Percentiles rank a stretch among this genome's conserved stretches.
These are phyloP conservation scores for Cucumis hystrix DNA, from an alignment of 306 rosid species.

Conservation along the genomic window DNA sequence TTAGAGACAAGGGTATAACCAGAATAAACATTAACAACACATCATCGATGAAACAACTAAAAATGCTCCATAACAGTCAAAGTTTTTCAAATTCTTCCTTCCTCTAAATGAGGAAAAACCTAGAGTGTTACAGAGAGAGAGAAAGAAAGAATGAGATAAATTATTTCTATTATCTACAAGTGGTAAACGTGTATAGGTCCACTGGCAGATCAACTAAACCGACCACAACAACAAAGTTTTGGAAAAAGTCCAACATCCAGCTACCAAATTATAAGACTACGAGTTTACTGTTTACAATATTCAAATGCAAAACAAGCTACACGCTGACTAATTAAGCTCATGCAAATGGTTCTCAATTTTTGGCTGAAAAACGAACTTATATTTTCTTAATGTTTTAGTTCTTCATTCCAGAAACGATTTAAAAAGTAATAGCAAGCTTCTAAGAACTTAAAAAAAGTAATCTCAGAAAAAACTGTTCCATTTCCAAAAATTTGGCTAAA, in stretches of 20 bases:
- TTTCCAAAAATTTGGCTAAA: neutral
- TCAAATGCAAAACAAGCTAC: neutral
- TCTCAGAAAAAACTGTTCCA: neutral
- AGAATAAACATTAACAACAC: neutral
- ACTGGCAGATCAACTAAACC: neutral
- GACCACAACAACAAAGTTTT: neutral
- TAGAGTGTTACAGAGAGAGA: too few species aligned
- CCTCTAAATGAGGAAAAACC: too few species aligned
- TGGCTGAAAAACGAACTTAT: neutral
- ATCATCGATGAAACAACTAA: neutral
- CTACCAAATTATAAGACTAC: neutral
- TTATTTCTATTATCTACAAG: too few species aligned
- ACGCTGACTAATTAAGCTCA: neutral
- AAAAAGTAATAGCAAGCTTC: neutral
- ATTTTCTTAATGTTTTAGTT: neutral
- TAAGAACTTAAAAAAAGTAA: neutral
- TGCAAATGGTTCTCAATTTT: neutral
- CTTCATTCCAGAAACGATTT: neutral
- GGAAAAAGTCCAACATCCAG: neutral
- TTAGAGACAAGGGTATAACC: neutral
- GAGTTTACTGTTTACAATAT: neutral
- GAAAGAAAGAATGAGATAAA: too few species aligned
- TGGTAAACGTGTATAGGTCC: neutral
- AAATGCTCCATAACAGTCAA: neutral
- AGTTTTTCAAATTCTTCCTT: neutral